Conservation (phyloP, 176 grass and related monocot genomes). For the Miscanthus lutarioriparius region DNA sequence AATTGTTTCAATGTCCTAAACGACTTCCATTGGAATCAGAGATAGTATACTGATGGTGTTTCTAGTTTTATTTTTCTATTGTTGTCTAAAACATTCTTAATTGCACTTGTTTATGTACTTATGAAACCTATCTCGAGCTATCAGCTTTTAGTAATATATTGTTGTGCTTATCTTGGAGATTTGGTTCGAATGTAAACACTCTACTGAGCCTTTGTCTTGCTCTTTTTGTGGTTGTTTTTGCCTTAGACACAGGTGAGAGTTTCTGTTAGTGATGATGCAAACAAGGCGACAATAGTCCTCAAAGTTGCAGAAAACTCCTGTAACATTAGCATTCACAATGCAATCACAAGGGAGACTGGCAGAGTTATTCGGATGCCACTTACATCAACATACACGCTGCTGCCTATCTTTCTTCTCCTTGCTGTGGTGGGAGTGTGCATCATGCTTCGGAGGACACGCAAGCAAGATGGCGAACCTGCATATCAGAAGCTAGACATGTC, state of each 20-base stretch:
- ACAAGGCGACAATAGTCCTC: constrained; percentile 52
- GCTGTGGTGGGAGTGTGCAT: constrained; percentile 47
- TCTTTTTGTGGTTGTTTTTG: background rate
- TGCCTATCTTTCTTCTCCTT: constrained; percentile 48
- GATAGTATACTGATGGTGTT: background rate
- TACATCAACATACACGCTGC: constrained; percentile 42
- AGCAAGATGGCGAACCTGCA: constrained; percentile 12
- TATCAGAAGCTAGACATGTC: constrained; percentile 63
- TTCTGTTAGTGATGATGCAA: constrained; percentile 38
- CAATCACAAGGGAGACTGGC: constrained; percentile 38
- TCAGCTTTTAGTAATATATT: background rate
- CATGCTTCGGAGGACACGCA: constrained; percentile 38
- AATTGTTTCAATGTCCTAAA: background rate
- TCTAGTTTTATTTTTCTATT: background rate
- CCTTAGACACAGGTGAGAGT: constrained; percentile 64
- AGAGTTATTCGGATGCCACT: constrained; percentile 38
- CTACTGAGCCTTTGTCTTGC: constrained; percentile 3
- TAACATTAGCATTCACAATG: constrained; percentile 56
- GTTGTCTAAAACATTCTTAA: background rate
- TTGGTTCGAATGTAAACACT: background rate
- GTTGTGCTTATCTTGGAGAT: constrained; percentile 9
- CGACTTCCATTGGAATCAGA: background rate
- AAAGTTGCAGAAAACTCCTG: constrained; percentile 54
- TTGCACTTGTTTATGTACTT: constrained; percentile 17
- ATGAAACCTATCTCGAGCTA: background rate